These are phyloP conservation scores for Tolypocladium tundrense DNA, from an alignment of 2,329 filamentous ascomycete species.

Conservation along the genomic window DNA sequence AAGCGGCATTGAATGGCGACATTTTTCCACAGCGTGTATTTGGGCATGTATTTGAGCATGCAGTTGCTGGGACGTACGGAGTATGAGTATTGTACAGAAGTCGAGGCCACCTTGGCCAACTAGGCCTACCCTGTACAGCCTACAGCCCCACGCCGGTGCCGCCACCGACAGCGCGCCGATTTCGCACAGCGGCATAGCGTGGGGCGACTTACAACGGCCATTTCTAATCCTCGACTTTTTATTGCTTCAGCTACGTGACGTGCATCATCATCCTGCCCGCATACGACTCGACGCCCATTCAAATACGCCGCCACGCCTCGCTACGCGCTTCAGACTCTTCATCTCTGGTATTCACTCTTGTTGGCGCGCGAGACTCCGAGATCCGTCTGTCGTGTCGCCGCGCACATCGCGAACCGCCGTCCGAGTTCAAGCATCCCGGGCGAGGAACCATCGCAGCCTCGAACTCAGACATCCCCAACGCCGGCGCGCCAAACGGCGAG, in stretches of 20 bases:
- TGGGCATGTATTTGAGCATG: neutral
- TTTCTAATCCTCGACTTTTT: slow-evolving; percentile 22
- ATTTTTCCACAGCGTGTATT: neutral
- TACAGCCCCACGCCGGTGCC: neutral
- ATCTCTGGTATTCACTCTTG: too few species aligned
- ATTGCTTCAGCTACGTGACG: slow-evolving; percentile 13
- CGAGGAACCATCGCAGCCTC: neutral
- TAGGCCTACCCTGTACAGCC: neutral
- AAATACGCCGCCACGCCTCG: neutral
- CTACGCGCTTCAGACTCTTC: neutral
- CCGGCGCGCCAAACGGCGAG: neutral
- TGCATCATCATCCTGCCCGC: neutral
- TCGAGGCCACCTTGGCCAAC: neutral
- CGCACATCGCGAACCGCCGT: neutral
- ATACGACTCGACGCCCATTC: neutral
- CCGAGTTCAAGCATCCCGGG: neutral
- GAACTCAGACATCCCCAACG: neutral
- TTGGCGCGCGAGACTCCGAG: neutral
- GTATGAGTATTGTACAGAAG: neutral
- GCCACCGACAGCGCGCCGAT: slow-evolving; percentile 3
- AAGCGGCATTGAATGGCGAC: neutral
- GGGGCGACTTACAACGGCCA: slow-evolving; percentile 4
- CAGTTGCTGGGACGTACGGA: neutral
- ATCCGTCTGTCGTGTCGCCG: neutral
- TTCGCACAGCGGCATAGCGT: slow-evolving; percentile 1